Base-by-base conservation (phyloP, 202 grass and related monocot species). In the Musa balbisiana region DNA sequence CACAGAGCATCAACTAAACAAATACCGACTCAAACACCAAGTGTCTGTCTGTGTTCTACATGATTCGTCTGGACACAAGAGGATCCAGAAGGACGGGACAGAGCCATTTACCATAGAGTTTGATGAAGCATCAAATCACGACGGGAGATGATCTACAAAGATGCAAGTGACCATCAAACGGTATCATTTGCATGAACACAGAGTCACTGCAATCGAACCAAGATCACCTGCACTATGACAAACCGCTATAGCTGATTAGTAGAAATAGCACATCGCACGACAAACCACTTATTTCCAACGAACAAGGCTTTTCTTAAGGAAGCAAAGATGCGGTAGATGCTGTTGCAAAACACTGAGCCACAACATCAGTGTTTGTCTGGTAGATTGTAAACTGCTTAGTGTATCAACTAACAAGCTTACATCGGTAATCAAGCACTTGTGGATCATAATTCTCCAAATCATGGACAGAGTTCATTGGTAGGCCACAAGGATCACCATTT, bases 371-470 rank as follows among this genome's bases (percentile, higher is more conserved):
- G 87, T 81, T 84, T 84, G 52, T 87, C 78, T 83, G 85, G 58
- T 87, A 91, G 67, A 90, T 92, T 53, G 49, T 25, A 76, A 90
- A 76, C 73, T 96, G 85, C 52, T 92, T 96, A 15, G 89, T 88
- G 73, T 83, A 89, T 73, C 9, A 85, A 17, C 22, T 69, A 27
- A 90, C 87, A 12, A 92, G 29, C 62, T 76, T 82, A 72, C 50
- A 24, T 71, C 93, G 90, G 78, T 85, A 88, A 33, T 77, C 33
- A 73, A 85, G 53, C 51, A 76, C 92, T 55, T 12, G 8, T 5
- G 1, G 13, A 59, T 92, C 69, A 16, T 87, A 76, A 25, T 75
- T 20, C 24, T 88, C 71, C 62, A 88, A 77, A 51, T 92, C 87
- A 12, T 74, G 22, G 19, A 85, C 52, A 17, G 78, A 83, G 75